Conservation (phyloP, 73 alveolate species). For the Blepharisma japonicum region DNA sequence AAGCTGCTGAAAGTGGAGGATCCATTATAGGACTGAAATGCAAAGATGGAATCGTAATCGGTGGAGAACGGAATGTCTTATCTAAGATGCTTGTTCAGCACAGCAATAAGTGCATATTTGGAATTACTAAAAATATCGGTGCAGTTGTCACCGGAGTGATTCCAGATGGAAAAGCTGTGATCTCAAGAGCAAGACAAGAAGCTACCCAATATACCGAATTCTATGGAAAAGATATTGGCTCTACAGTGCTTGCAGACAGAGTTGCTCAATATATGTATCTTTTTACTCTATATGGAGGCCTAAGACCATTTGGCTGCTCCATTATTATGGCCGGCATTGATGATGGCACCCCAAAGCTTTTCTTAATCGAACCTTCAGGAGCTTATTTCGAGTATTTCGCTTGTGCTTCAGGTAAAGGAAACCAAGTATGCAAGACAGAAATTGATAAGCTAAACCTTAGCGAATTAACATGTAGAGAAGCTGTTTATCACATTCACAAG, state of each 20-base stretch:
- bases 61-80: conserved; percentile 77
- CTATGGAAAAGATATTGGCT: conserved; percentile 78
- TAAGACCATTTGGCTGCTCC: conserved; percentile 90
- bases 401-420: conserved; percentile 93
- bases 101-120: conserved; percentile 83
- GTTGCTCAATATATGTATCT: conserved; percentile 74
- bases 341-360: conserved; percentile 69
- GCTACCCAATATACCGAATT: conserved; percentile 68
- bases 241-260: conserved; percentile 84
- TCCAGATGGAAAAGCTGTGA: conserved; percentile 89
- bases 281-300: conserved; percentile 73
- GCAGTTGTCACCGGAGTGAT: conserved; percentile 79
- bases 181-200: conserved; percentile 83
- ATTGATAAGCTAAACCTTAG: conserved; percentile 85
- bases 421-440: conserved; percentile 84
- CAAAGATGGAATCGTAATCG: conserved; percentile 87
- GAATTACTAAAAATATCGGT: conserved; percentile 63
- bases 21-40: conserved; percentile 86
- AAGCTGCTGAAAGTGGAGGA: conserved; percentile 85
- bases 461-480: conserved; percentile 66
- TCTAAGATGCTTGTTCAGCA: conserved; percentile 81
- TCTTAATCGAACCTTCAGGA: conserved; percentile 88
- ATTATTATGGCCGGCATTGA: conserved; percentile 71
- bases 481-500: conserved; percentile 59
- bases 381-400: conserved; percentile 79